Evolutionary conservation across 345 rosid genomes (phyloP).

Genomic region (Ailanthus altissimus): DNA sequence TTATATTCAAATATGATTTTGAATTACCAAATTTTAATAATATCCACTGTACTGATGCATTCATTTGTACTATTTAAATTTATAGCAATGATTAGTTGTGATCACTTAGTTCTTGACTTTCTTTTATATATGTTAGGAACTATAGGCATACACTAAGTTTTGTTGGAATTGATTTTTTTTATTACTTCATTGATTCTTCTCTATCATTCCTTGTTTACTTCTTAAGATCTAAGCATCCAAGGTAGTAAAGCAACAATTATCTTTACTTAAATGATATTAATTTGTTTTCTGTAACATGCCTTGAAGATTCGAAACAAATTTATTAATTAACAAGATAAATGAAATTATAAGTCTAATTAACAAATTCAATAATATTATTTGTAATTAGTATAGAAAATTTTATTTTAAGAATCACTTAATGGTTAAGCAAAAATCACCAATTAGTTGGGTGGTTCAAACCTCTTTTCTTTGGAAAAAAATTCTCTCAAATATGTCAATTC

Average conservation of each 20-base stretch:
- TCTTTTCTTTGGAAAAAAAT: too few species aligned
- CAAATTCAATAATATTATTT: too few species aligned
- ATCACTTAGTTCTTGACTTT: slow-evolving; percentile 14
- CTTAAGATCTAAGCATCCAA: not conserved
- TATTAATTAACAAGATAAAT: too few species aligned
- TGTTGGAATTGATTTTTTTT: slow-evolving; percentile 32
- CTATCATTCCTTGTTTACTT: not conserved
- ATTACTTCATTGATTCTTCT: slow-evolving; percentile 16
- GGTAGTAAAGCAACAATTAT: not conserved
- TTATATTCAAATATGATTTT: too few species aligned
- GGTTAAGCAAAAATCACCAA: too few species aligned
- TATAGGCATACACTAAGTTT: slow-evolving; percentile 31
- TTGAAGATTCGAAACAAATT: not conserved
- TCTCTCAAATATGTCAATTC: too few species aligned
- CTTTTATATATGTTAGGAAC: slow-evolving; percentile 7
- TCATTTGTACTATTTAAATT: not conserved
- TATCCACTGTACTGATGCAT: slow-evolving; percentile 20
- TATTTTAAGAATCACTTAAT: too few species aligned
- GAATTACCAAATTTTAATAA: too few species aligned
- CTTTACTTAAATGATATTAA: not conserved
- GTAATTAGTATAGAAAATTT: too few species aligned
- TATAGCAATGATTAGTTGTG: slow-evolving; percentile 29
- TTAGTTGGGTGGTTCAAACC: too few species aligned
- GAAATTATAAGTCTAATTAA: too few species aligned
- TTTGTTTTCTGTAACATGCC: not conserved